Conservation (phyloP, 2,329 filamentous ascomycete species). For the Alternaria sp. region DNA sequence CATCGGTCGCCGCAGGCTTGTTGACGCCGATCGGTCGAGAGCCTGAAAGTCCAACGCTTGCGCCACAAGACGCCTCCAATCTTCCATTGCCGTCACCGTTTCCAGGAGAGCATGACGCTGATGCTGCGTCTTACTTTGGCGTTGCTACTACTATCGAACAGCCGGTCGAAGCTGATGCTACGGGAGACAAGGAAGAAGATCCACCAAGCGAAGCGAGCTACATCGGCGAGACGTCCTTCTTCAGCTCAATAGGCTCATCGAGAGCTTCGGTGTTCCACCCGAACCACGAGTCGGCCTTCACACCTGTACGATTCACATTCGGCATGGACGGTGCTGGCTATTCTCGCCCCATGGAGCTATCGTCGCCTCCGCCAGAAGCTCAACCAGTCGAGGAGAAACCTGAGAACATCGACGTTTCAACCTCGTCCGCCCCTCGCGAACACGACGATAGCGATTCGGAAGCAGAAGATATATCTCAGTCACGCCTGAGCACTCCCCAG, state of each 20-base stretch:
- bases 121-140: slow-evolving; percentile 38
- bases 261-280: slow-evolving; percentile 28
- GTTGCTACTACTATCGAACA: slow-evolving; percentile 11
- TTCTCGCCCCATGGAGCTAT: slow-evolving; percentile 27
- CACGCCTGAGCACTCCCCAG: not conserved
- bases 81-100: slow-evolving; percentile 49
- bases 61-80: slow-evolving; percentile 43
- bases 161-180: not conserved
- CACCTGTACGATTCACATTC: slow-evolving; percentile 45
- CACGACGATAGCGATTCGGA: not conserved
- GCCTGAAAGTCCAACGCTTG: slow-evolving; percentile 43
- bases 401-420: not conserved
- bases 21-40: slow-evolving; percentile 42
- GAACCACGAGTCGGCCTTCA: slow-evolving; percentile 45
- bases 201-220: slow-evolving; percentile 29
- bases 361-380: slow-evolving; percentile 23
- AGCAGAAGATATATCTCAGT: not conserved
- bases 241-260: slow-evolving; percentile 40
- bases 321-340: slow-evolving; percentile 41
- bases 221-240: slow-evolving; percentile 42
- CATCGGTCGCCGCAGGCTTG: slow-evolving; percentile 20
- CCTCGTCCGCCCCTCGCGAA: not conserved
- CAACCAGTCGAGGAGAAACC: not conserved
- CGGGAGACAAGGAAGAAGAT: slow-evolving; percentile 11
- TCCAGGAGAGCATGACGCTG: slow-evolving; percentile 36